phyloP scores from a whole-genome alignment of 352 stramenopile species.

The Pythium volutum region DNA sequence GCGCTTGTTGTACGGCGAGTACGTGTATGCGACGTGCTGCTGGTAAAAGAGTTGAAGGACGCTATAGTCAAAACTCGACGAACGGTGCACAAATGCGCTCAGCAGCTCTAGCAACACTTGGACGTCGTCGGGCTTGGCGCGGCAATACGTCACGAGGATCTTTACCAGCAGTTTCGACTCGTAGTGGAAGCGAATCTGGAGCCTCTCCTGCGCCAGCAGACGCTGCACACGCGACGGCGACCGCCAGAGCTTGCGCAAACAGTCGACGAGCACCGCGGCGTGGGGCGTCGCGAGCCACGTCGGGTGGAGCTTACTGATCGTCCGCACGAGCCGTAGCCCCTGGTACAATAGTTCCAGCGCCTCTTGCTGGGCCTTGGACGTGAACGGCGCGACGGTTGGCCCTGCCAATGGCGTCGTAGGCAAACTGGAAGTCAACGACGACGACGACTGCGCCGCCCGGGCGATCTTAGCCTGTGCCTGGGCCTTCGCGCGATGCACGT shows the following conservation, averaged over 20 bases:
- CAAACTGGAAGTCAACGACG: conserved; percentile 43
- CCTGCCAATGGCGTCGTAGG: conserved; percentile 19
- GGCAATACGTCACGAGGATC: conserved; percentile 94
- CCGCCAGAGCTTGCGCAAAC: conserved; percentile 94
- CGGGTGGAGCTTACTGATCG: conserved; percentile 88
- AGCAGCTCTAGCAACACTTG: conserved; percentile 96
- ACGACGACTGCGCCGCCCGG: conserved; percentile 60
- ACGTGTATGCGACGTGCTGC: conserved; percentile 74
- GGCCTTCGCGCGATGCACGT: conserved; percentile 82
- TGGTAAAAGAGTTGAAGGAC: conserved; percentile 92
- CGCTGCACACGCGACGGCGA: conserved; percentile 79
- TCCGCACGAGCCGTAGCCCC: conserved; percentile 90
- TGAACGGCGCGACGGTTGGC: conserved; percentile 38
- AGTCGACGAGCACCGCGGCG: conserved; percentile 86
- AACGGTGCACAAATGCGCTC: conserved; percentile 92
- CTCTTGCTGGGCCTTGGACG: conserved; percentile 79
- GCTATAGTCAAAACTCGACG: conserved; percentile 90
- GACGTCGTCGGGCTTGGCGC: conserved; percentile 90
- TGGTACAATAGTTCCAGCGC: conserved; percentile 94
- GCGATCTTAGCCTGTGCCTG: conserved; percentile 87
- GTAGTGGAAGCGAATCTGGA: conserved; percentile 91
- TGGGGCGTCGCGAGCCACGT: conserved; percentile 81
- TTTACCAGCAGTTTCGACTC: conserved; percentile 95
- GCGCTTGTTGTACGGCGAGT: conserved; percentile 67
- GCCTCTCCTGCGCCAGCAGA: conserved; percentile 59